A percentile compares a stretch with the other conserved stretches of the same genome.
Evolutionary conservation across 495 filamentous ascomycete species (phyloP).

Genomic region (Aspergillus ellipticus): DNA sequence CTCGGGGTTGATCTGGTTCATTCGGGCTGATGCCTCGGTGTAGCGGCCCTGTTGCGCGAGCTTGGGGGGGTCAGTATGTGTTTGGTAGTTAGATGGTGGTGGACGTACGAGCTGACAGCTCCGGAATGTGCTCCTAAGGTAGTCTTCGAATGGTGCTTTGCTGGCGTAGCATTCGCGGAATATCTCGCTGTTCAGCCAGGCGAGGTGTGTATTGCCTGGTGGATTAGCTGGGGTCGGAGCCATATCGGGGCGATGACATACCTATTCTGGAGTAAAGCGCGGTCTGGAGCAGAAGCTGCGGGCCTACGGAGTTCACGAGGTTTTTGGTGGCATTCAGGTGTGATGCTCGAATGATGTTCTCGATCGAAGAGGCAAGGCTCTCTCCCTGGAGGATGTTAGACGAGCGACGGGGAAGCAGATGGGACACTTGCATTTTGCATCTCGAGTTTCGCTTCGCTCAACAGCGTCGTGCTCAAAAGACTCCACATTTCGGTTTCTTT

Average conservation of each 20-base stretch:
- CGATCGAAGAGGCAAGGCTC: slow-evolving; percentile 69
- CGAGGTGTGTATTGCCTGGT: slow-evolving; percentile 56
- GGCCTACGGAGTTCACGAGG: slow-evolving; percentile 66
- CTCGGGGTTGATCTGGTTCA: slow-evolving; percentile 65
- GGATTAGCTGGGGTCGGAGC: slow-evolving; percentile 17
- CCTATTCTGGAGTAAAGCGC: slow-evolving; percentile 76
- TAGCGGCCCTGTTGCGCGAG: slow-evolving; percentile 64
- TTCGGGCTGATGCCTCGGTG: slow-evolving; percentile 60
- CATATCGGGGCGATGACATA: slow-evolving; percentile 18
- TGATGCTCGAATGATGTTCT: slow-evolving; percentile 74
- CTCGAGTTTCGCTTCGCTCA: slow-evolving; percentile 81
- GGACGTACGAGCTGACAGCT: slow-evolving; percentile 51
- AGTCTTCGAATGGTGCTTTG: slow-evolving; percentile 69
- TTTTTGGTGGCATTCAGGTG: slow-evolving; percentile 76
- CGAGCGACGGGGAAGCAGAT: background rate
- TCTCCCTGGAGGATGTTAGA: slow-evolving; percentile 58
- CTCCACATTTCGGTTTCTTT: slow-evolving; percentile 87
- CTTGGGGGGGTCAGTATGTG: slow-evolving; percentile 29
- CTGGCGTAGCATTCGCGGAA: slow-evolving; percentile 70
- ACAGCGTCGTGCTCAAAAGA: slow-evolving; percentile 75
- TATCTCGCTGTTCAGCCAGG: slow-evolving; percentile 66
- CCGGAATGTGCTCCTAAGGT: slow-evolving; percentile 62
- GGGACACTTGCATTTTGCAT: slow-evolving; percentile 51
- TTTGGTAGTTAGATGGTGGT: background rate
- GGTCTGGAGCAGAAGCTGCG: slow-evolving; percentile 67